Base-by-base conservation (phyloP, 2,329 filamentous ascomycete species). In the Fusarium secorum region DNA sequence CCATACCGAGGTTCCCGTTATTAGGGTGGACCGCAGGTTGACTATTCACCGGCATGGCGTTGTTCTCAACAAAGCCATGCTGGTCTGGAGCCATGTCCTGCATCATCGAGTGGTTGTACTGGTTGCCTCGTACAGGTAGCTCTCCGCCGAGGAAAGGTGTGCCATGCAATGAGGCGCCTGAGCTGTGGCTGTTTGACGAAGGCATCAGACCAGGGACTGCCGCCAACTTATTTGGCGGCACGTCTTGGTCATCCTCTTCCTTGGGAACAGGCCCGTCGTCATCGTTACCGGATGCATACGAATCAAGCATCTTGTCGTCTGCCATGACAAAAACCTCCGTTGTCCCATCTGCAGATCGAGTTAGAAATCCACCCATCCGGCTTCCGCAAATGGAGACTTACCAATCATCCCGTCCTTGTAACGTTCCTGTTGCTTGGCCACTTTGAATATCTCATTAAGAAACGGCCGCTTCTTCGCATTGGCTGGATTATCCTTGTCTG, bases 401-500 rank as follows among this genome's bases (percentile, higher is more conserved):
- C 89, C 88, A 54, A 90, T 86, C 72, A 89, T 87, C 30, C 84
- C 85, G 45, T 85, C 84, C 69, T 81, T 85, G 73, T 80, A 90
- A 8, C 85, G 81, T 75, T 90, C 88, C 68, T 91, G 86, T 33
- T 82, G 78, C 60, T 80, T 83, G 1, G 89, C 89, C 33, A 91
- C 84, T 66, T 85, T 87, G 80, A 91, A 91, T 13, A 91, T 86
- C 73, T 91, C 88, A 57, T 84, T 86, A 13, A 91, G 75, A 51
- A 84, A 88, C 0, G 83, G 82, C 61, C 83, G 85, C 81, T 90
- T 91, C 67, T 81, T 82, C 4, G 79, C 78, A 62, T 91, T 90
- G 44, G 82, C 83, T 5, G 87, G 85, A 58, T 85, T 86, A 67
- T 90, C 88, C 18, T 83, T 81, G 53, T 76, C 75, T 24, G 75